Percentiles rank a stretch among this genome's conserved stretches.
phyloP scores from a whole-genome alignment of 805 yeast genomes.

The Candida montana region DNA sequence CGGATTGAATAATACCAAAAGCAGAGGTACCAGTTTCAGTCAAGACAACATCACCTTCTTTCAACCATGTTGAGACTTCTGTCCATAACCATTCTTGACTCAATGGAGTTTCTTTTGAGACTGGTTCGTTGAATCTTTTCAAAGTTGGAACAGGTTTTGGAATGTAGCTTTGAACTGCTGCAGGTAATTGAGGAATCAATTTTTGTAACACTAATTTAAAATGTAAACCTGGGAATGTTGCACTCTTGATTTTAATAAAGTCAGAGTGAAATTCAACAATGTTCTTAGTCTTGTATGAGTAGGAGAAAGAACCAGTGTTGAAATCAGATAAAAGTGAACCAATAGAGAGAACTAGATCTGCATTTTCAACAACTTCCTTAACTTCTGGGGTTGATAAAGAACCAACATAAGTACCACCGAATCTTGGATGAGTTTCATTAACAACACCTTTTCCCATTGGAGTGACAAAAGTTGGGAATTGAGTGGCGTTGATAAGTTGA shows the following conservation, averaged over 20 bases:
- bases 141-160: conserved; percentile 53
- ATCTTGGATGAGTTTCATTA: conserved; percentile 66
- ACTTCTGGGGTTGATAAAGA: conserved; percentile 70
- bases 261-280: conserved; percentile 77
- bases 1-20: conserved; percentile 62
- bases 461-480: conserved; percentile 78
- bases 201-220: conserved; percentile 53
- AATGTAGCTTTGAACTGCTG: conserved; percentile 36
- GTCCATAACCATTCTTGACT: conserved; percentile 70
- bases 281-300: conserved; percentile 68
- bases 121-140: conserved; percentile 41
- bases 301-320: conserved; percentile 85
- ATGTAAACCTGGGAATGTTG: conserved; percentile 67
- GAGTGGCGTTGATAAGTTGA: conserved; percentile 57
- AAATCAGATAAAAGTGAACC: conserved; percentile 85
- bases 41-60: conserved; percentile 60
- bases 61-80: conserved; percentile 54
- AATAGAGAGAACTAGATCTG: conserved; percentile 71
- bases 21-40: conserved; percentile 76
- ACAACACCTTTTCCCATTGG: conserved; percentile 88
- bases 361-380: conserved; percentile 62
- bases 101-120: conserved; percentile 39
- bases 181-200: conserved; percentile 33
- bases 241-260: conserved; percentile 63
- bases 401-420: conserved; percentile 85